These are phyloP conservation scores for Mycena filopes DNA, from an alignment of 768 basidiomycete genomes.

Conservation along the genomic window DNA sequence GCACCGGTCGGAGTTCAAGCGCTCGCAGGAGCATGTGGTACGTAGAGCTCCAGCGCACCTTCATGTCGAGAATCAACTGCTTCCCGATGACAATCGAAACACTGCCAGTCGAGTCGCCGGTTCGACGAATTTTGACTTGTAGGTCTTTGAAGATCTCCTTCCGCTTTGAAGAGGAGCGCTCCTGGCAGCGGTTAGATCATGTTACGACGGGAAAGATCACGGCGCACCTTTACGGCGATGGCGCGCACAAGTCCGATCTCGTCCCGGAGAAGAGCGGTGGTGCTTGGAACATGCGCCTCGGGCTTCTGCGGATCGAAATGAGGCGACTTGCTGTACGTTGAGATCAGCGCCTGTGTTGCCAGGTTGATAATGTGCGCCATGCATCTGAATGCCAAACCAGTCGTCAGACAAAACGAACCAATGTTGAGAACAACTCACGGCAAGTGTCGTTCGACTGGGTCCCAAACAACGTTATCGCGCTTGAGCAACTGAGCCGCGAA, in stretches of 20 bases:
- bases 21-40: constrained; percentile 39
- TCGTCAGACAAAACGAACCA: too few relatives aligned
- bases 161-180: constrained; percentile 40
- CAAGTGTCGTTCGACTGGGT: constrained; percentile 9
- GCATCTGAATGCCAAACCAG: constrained; percentile 31
- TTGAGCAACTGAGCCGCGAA: constrained; percentile 5
- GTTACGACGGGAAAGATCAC: neutral
- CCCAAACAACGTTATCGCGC: constrained; percentile 2
- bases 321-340: constrained; percentile 35
- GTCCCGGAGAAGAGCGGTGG: constrained; percentile 26
- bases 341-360: constrained; percentile 42
- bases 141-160: constrained; percentile 37
- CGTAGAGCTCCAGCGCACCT: constrained; percentile 46
- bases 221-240: constrained; percentile 32
- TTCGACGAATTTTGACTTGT: constrained; percentile 22
- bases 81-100: neutral
- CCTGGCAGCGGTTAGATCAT: constrained; percentile 23
- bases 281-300: neutral
- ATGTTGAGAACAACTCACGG: constrained; percentile 4
- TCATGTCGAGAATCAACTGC: constrained; percentile 43
- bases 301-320: constrained; percentile 38
- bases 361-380: constrained; percentile 49
- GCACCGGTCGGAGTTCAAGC: constrained; percentile 19
- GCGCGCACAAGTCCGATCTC: constrained; percentile 41
- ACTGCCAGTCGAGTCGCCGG: neutral